Evolutionary conservation across 352 stramenopile genomes (phyloP).

Genomic region (Phytopythium delawarense): DNA sequence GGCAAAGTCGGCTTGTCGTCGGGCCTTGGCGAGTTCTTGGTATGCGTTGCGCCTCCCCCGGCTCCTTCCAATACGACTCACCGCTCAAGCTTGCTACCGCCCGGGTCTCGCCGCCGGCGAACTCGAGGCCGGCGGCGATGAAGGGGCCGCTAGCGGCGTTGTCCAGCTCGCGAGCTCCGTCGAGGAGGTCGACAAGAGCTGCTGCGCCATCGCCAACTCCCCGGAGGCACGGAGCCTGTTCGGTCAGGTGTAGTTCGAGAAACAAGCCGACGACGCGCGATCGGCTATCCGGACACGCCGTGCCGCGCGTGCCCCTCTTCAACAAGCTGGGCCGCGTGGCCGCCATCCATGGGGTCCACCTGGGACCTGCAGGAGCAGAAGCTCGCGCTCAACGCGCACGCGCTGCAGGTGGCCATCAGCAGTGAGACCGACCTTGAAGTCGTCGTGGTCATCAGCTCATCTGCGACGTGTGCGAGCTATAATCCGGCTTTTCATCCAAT

Average conservation of each 20-base stretch:
- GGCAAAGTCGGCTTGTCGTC: constrained; percentile 56
- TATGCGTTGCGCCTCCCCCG: constrained; percentile 61
- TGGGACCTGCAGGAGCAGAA: no score
- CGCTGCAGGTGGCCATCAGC: no score
- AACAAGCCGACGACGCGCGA: background rate
- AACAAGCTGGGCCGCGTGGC: no score
- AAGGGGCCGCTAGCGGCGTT: constrained; percentile 3
- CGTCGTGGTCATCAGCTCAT: no score
- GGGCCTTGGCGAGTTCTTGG: constrained; percentile 60
- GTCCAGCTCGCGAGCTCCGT: constrained; percentile 9
- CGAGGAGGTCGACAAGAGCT: constrained; percentile 62
- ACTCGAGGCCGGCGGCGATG: constrained; percentile 22
- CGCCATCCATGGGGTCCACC: no score
- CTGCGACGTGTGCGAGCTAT: no score
- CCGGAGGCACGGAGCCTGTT: constrained; percentile 59
- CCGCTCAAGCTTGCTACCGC: constrained; percentile 48
- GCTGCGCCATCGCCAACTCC: constrained; percentile 61
- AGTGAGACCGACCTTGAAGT: no score
- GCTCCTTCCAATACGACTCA: constrained; percentile 69
- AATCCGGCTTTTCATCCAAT: no score
- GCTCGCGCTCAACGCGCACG: no score
- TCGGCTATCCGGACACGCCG: no score
- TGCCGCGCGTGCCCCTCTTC: no score
- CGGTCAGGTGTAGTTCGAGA: constrained; percentile 69
- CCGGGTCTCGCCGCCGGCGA: constrained; percentile 52